Evolutionary conservation across 2,329 filamentous ascomycete genomes (phyloP).

Genomic region (Pseudogymnoascus sp.): DNA sequence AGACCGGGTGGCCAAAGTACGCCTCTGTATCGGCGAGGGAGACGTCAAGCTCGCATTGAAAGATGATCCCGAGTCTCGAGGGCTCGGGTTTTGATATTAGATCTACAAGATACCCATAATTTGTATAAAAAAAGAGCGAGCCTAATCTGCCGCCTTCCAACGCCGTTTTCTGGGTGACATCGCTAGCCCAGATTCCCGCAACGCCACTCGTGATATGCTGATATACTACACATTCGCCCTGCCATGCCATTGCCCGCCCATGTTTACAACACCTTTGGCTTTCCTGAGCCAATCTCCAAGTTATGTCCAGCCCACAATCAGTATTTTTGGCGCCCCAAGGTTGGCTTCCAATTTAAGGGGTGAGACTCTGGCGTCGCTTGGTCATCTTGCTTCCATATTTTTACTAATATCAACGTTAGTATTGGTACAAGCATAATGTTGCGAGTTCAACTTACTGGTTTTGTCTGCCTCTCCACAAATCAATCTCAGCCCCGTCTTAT

Average conservation of each 20-base stretch:
- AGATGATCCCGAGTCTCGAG: constrained; percentile 80
- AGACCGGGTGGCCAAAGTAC: constrained; percentile 79
- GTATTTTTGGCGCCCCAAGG: constrained; percentile 67
- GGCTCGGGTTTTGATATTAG: constrained; percentile 25
- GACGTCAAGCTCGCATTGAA: constrained; percentile 82
- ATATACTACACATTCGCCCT: constrained; percentile 8
- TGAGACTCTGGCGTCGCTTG: constrained; percentile 85
- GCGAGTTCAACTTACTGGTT: constrained; percentile 52
- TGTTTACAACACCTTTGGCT: background rate
- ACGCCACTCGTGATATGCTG: constrained; percentile 4
- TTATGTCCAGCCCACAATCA: constrained; percentile 30
- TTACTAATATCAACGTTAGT: constrained; percentile 47
- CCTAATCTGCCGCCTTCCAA: constrained; percentile 3
- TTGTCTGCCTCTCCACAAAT: constrained; percentile 96
- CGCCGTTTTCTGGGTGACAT: constrained; percentile 7
- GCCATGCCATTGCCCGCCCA: background rate
- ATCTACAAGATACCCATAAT: constrained; percentile 10
- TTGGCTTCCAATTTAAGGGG: constrained; percentile 87
- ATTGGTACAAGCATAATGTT: background rate
- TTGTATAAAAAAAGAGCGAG: constrained; percentile 6
- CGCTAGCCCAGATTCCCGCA: constrained; percentile 5
- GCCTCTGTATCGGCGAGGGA: constrained; percentile 80
- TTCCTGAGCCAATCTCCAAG: background rate
- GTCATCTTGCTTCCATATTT: constrained; percentile 94
- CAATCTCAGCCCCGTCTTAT: constrained; percentile 77